Evolutionary conservation across 768 basidiomycete species (phyloP), one percentile per base, ranked within the genome.

Genomic region (Leccinum imitatum): DNA sequence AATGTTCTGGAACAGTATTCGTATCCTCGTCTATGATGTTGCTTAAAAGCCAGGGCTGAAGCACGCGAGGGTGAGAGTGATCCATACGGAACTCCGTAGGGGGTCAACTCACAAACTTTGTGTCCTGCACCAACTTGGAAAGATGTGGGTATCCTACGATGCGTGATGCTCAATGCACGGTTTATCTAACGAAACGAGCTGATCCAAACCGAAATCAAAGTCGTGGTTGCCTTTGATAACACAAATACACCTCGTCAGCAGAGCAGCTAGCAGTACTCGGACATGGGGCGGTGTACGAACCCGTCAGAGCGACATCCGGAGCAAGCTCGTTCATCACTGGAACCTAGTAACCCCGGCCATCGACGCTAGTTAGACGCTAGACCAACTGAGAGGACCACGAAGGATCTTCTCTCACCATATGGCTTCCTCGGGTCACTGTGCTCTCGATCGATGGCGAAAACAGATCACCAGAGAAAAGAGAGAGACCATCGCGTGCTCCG

Each of bases 371-470:
- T 23, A 23, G 15, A 25, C 1, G 8, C 2, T 50, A 10, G 25
- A 17, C 53, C 19, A 13, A 19, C 9, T 19, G 4, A 30, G 21
- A 44, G 30, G 27, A 30, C 21, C 30, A 23, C 6, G 31, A 46
- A 47, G 27, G 39, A 15, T 23, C 48, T 6, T 17, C 23, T 65
- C 78, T 57, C 65, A 91, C 93, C 92, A 94, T 92, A 82, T 94
- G 93, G 66, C 88, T 91, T 51, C 93, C 93, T 71, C 93, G 79
- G 6, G 93, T 94, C 41, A 96, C 87, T 4, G 90, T 87, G 62
- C 88, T 91, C 74, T 95, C 94, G 1, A 91, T 81, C 2, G 89
- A 91, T 0, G 93, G 94, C 21, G 89, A 87, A 71, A 95, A 95
- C 17, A 93, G 78, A 72, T 96, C 94, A 8, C 94, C 94, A 37